Evolutionary conservation across 257 asterid species (phyloP), one percentile per base, ranked within the genome.

Genomic region (Misopates orontium): DNA sequence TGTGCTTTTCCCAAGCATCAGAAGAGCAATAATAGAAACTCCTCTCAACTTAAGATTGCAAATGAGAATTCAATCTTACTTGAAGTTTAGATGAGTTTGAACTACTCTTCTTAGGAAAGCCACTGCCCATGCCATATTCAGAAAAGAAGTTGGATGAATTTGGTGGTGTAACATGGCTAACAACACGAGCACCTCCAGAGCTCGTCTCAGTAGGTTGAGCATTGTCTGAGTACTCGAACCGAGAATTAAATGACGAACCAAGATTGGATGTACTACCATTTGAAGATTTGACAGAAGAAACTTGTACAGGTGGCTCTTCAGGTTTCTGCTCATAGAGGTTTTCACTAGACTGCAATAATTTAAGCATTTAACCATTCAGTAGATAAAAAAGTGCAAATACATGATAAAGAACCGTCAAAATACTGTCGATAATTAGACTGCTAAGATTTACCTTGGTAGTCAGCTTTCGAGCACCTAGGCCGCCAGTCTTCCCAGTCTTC

Each of bases 311-410:
- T 20, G 74, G 75, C 71, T 86, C 99, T 72, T 84, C 96, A 58
- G 97, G 99, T 81, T 87, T 90, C 84, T 93, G 99, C 62, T 93
- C 99, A 77, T 93, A 93, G 56, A 93, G 91, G 77, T 84, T 85
- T 80, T 90, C 99, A 71, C 85, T 87, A 36, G 95, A 69, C 99
- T 93, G 90, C 87, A 73, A 70, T 56, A 5, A 12, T 69, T 14
- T 71, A 66, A 63, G 23, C 66, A 49, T 8, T 53, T 56, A 58
- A 64, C 14, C 44, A 66, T 25, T 64, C 59, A 70, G 68, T 32
- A 54, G 25, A 77, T 20, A 56, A 65, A 22, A 68, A 24, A 36
- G 11, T 44, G 32, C 71, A 60, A 18, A 13, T 21, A 63, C 4
- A 36, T 36, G 42, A 36, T 8, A 36, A 1, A 36, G 11, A 45